A percentile compares a stretch with the other conserved stretches of the same genome.
These are phyloP conservation scores for Phialophora chinensis DNA, from an alignment of 2,329 filamentous ascomycete species.

Conservation along the genomic window DNA sequence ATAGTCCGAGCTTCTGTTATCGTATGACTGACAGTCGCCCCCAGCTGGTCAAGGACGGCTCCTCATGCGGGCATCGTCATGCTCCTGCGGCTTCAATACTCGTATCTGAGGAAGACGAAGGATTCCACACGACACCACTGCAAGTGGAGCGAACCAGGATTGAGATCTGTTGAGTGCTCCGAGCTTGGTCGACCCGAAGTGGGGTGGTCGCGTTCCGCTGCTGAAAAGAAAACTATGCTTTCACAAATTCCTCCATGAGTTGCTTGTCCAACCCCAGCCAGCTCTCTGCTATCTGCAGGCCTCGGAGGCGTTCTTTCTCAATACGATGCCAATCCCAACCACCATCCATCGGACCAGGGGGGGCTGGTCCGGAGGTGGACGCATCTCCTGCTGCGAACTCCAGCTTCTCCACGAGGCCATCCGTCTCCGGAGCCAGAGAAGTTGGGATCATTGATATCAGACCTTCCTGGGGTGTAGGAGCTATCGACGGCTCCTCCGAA, in stretches of 20 bases:
- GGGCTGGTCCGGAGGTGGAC: constrained; percentile 33
- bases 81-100: neutral
- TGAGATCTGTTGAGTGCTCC: neutral
- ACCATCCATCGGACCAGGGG: constrained; percentile 43
- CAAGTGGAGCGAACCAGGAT: neutral
- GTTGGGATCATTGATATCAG: constrained; percentile 26
- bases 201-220: neutral
- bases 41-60: neutral
- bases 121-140: neutral
- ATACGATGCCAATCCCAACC: constrained; percentile 67
- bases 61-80: neutral
- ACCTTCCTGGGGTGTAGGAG: constrained; percentile 26
- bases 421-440: constrained; percentile 21
- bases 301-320: constrained; percentile 62
- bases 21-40: neutral
- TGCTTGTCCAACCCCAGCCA: constrained; percentile 60
- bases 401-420: constrained; percentile 32
- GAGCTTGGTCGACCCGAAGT: neutral
- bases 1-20: neutral
- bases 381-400: constrained; percentile 38
- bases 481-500: constrained; percentile 15
- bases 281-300: constrained; percentile 60
- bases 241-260: constrained; percentile 55
- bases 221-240: neutral
- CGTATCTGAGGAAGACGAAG: neutral